Evolutionary conservation across 768 basidiomycete species (phyloP).

Genomic region (Hygrophorus pudorinus): DNA sequence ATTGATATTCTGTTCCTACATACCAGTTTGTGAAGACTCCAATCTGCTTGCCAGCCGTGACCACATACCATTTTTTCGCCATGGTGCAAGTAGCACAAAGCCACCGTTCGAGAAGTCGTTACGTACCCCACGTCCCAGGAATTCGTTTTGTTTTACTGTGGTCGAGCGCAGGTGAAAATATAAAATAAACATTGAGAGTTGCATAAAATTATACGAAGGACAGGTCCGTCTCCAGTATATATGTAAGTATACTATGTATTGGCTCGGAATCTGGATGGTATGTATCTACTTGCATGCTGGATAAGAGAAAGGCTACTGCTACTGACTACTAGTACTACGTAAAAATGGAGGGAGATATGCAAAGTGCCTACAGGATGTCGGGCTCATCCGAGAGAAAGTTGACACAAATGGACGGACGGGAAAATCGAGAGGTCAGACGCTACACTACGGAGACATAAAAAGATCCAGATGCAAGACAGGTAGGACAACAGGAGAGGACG

Average conservation of each 20-base stretch:
- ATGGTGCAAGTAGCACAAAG: constrained; percentile 10
- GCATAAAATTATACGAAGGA: too few species aligned
- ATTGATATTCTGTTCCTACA: constrained; percentile 7
- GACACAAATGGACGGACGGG: too few species aligned
- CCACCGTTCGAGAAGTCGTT: too few species aligned
- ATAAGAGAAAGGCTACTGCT: constrained; percentile 33
- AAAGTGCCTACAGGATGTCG: too few species aligned
- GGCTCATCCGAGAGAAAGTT: too few species aligned
- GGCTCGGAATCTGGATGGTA: constrained; percentile 8
- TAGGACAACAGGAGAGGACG: constrained; percentile 14
- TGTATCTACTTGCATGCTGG: constrained; percentile 44
- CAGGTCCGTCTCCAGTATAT: too few species aligned
- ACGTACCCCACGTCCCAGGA: too few species aligned
- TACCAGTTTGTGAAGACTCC: constrained; percentile 33
- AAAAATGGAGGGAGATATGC: not conserved
- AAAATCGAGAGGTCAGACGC: too few species aligned
- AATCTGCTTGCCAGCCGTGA: constrained; percentile 26
- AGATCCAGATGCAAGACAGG: constrained; percentile 43
- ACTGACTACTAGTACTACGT: constrained; percentile 22
- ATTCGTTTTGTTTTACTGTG: too few species aligned
- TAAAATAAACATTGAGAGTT: too few species aligned
- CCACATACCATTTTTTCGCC: constrained; percentile 33
- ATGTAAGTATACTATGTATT: constrained; percentile 14
- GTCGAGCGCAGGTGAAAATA: too few species aligned
- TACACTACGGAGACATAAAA: constrained; percentile 19